Conservation (phyloP, 2,329 filamentous ascomycete genomes). For the Pyricularia sp. region DNA sequence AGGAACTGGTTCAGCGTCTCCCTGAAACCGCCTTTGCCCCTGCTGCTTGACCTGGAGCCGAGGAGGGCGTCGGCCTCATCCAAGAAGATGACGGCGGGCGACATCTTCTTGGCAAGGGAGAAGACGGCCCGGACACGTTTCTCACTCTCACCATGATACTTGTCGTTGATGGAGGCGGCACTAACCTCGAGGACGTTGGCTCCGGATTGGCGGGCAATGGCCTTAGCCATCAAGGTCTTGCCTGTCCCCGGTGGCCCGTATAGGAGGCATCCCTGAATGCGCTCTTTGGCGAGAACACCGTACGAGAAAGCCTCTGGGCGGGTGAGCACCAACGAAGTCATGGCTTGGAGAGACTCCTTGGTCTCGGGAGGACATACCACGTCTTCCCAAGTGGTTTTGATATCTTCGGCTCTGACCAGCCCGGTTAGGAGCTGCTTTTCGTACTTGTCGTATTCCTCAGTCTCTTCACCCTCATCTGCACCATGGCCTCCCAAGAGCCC, state of each 20-base stretch:
- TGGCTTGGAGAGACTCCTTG: conserved; percentile 75
- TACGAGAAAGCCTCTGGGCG: conserved; percentile 95
- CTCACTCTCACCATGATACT: conserved; percentile 92
- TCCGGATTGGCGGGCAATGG: conserved; percentile 58
- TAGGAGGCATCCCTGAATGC: conserved; percentile 79
- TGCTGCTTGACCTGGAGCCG: conserved; percentile 59
- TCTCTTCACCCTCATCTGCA: neutral
- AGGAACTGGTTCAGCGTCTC: conserved; percentile 96
- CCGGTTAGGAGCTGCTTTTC: conserved; percentile 77
- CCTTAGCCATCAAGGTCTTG: conserved; percentile 62
- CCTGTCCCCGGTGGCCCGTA: conserved; percentile 82
- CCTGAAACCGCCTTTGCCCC: conserved; percentile 62
- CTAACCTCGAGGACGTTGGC: conserved; percentile 78
- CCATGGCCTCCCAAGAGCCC: neutral
- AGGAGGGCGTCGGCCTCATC: conserved; percentile 95
- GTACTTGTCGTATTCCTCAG: conserved; percentile 47
- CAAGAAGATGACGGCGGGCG: conserved; percentile 90
- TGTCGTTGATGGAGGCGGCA: conserved; percentile 87
- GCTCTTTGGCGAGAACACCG: conserved; percentile 82
- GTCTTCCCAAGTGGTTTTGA: conserved; percentile 79
- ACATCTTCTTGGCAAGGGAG: conserved; percentile 79
- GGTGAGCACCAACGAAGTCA: conserved; percentile 79
- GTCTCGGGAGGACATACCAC: conserved; percentile 77
- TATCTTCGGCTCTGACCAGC: conserved; percentile 70
- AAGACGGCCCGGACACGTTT: conserved; percentile 95